phyloP scores from a whole-genome alignment of 2,329 filamentous ascomycete species.

The Tolypocladium endophyticum region DNA sequence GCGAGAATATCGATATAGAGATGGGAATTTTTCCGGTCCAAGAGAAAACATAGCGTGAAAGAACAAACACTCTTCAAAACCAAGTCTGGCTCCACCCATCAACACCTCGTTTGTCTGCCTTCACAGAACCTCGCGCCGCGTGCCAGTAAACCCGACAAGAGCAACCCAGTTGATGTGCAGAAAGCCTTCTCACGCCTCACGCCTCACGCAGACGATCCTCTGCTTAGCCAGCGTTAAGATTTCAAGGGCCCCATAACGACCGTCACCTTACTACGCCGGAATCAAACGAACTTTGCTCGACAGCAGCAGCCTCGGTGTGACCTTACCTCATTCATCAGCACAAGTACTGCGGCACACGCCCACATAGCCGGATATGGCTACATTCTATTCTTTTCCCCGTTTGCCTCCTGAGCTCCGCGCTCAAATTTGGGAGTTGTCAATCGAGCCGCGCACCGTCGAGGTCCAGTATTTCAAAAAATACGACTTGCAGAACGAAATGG shows the following conservation, averaged over 20 bases:
- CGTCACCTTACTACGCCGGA: constrained; percentile 12
- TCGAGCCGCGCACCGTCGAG: not conserved
- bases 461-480: not conserved
- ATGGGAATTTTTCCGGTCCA: not conserved
- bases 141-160: not conserved
- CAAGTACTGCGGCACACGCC: too few species aligned
- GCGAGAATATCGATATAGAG: not conserved
- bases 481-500: too few species aligned
- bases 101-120: not conserved
- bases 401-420: not conserved
- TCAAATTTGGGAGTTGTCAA: not conserved
- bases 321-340: not conserved
- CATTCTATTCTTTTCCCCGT: not conserved
- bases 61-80: not conserved
- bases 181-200: not conserved
- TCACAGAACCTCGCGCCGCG: not conserved
- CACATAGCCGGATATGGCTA: too few species aligned
- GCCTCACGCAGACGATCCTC: constrained; percentile 11
- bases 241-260: constrained; percentile 9
- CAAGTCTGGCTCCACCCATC: not conserved
- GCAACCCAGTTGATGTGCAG: not conserved
- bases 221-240: constrained; percentile 10
- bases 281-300: constrained; percentile 10
- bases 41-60: not conserved
- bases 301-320: constrained; percentile 1